Evolutionary conservation across 257 asterid genomes (phyloP), one percentile per base, ranked within the genome.

Genomic region (Lavandula angustifolia): DNA sequence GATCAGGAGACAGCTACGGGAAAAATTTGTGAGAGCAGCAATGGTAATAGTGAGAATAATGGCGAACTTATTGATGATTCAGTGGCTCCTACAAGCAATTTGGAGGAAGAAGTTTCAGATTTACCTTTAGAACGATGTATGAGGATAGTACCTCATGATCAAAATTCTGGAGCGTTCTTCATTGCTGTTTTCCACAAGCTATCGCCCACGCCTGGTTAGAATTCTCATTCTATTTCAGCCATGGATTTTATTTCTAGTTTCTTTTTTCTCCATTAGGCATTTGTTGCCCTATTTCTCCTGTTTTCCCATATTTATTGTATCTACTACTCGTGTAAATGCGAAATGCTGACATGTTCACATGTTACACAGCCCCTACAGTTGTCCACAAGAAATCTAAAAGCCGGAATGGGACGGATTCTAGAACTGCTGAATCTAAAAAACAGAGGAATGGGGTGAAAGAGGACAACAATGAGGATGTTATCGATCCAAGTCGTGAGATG

Each of bases 141-240:
- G 96, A 81, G 97, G 85, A 87, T 94, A 69, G 97, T 87, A 63
- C 97, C 97, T 68, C 97, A 94, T 78, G 97, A 94, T 75, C 95
- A 94, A 77, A 86, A 94, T 75, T 87, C 97, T 18, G 99, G 99
- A 75, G 96, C 99, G 48, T 94, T 94, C 84, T 94, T 94, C 75
- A 77, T 94, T 80, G 99, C 99, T 56, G 95, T 94, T 58, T 78
- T 94, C 62, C 90, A 79, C 70, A 94, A 94, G 79, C 73, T 79
- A 55, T 75, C 87, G 35, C 64, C 87, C 57, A 75, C 80, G 69
- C 91, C 97, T 40, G 83, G 99, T 87, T 75, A 74, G 60, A 64
- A 71, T 16, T 31, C 37, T 44, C 37, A 46, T 55, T 50, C 54
- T 43, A 51, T 34, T 56, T 33, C 43, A 17, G 14, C 43, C 2